Percentiles rank a stretch among this genome's conserved stretches.
Evolutionary conservation across 2,329 filamentous ascomycete genomes (phyloP).

Genomic region (Trichoderma brevicompactum): DNA sequence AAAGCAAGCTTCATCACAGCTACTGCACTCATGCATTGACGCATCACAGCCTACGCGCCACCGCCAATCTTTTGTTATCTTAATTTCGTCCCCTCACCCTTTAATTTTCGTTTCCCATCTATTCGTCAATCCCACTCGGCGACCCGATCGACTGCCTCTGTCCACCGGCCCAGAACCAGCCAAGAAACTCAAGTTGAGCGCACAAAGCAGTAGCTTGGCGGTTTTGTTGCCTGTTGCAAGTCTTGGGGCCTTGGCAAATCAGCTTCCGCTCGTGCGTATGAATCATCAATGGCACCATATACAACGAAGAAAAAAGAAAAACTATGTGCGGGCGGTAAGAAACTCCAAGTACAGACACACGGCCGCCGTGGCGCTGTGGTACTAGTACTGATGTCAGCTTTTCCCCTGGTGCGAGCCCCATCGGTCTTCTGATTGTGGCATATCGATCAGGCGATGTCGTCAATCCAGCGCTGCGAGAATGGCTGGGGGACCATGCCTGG

Average conservation of each 20-base stretch:
- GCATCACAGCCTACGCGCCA: not conserved
- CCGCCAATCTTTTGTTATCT: constrained; percentile 4
- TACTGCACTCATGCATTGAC: not conserved
- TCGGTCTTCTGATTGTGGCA: constrained; percentile 13
- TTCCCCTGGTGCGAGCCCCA: constrained; percentile 17
- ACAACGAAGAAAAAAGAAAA: not conserved
- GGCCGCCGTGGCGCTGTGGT: not conserved
- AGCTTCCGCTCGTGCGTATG: constrained; percentile 10
- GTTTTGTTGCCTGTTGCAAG: not conserved
- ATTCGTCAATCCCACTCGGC: constrained; percentile 7
- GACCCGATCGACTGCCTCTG: constrained; percentile 1
- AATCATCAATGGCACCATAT: not conserved
- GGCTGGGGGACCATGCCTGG: not conserved
- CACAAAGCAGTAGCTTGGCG: not conserved
- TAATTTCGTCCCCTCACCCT: not conserved
- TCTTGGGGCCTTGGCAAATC: not conserved
- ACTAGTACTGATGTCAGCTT: constrained; percentile 8
- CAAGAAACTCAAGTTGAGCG: constrained; percentile 9
- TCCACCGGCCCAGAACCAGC: not conserved
- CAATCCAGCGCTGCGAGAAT: not conserved
- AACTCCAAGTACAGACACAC: not conserved
- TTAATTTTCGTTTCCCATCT: not conserved
- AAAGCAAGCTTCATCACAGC: constrained; percentile 9
- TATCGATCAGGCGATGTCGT: constrained; percentile 12
- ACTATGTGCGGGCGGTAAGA: not conserved